Evolutionary conservation across 2,329 filamentous ascomycete genomes (phyloP).

Genomic region (Trichoderma harzianum): DNA sequence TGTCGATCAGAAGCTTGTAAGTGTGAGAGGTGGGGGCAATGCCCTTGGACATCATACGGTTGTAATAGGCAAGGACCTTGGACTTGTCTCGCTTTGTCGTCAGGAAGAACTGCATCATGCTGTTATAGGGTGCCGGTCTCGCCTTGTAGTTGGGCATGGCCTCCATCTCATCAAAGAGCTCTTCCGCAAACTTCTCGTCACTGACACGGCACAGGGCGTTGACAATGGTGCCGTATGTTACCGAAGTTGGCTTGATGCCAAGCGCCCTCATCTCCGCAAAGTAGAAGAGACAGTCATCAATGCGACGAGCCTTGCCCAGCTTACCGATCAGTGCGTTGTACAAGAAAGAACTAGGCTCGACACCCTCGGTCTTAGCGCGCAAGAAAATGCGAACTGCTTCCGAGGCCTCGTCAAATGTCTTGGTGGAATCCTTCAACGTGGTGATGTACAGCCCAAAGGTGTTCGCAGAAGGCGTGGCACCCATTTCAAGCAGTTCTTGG

Average conservation of each 20-base stretch:
- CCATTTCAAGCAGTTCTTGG: slow-evolving; percentile 86
- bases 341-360: slow-evolving; percentile 92
- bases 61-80: slow-evolving; percentile 92
- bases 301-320: slow-evolving; percentile 93
- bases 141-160: slow-evolving; percentile 98
- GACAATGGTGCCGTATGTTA: slow-evolving; percentile 97
- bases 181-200: slow-evolving; percentile 95
- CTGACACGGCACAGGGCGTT: slow-evolving; percentile 96
- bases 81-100: slow-evolving; percentile 93
- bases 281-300: slow-evolving; percentile 97
- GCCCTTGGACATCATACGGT: slow-evolving; percentile 83
- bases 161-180: slow-evolving; percentile 99
- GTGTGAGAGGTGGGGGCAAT: slow-evolving; percentile 94
- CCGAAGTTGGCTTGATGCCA: slow-evolving; percentile 90
- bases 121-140: slow-evolving; percentile 95
- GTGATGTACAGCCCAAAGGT: slow-evolving; percentile 99
- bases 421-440: slow-evolving; percentile 94
- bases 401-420: slow-evolving; percentile 95
- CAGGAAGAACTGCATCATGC: slow-evolving; percentile 99
- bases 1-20: slow-evolving; percentile 95
- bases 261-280: slow-evolving; percentile 95
- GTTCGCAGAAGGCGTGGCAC: slow-evolving; percentile 88
- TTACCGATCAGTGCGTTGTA: slow-evolving; percentile 99
- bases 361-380: slow-evolving; percentile 86
- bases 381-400: slow-evolving; percentile 98